Percentiles rank a stretch among this genome's conserved stretches.
Conservation (phyloP, 2,329 filamentous ascomycete species). For the Lachnellula cervina region DNA sequence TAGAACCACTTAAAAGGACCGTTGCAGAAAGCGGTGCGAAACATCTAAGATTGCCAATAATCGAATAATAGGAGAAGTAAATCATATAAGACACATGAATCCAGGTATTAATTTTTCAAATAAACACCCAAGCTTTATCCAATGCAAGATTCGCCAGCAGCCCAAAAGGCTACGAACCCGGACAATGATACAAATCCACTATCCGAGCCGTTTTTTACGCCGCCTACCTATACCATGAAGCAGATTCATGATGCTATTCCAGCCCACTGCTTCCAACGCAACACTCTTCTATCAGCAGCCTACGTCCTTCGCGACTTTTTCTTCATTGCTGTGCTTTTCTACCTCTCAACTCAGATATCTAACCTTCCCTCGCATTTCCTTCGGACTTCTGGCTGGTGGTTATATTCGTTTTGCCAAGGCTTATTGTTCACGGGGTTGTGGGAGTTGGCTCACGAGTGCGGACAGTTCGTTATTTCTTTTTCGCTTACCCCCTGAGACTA, state of each 20-base stretch:
- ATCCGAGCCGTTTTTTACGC: constrained; percentile 16
- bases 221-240: constrained; percentile 30
- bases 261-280: constrained; percentile 56
- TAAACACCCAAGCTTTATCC: not conserved
- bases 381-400: constrained; percentile 47
- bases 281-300: constrained; percentile 44
- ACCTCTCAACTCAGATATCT: constrained; percentile 50
- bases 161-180: not conserved
- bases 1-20: not conserved
- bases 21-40: not conserved
- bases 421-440: constrained; percentile 64
- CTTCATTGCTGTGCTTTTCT: constrained; percentile 45
- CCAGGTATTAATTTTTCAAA: not conserved
- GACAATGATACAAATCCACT: not conserved
- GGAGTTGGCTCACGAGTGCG: constrained; percentile 68
- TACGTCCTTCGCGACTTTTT: constrained; percentile 54
- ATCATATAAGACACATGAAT: not conserved
- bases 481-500: not conserved
- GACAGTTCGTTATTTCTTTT: constrained; percentile 39
- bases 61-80: not conserved
- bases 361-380: constrained; percentile 40
- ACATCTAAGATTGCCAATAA: not conserved
- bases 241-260: constrained; percentile 46
- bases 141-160: not conserved
- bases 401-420: constrained; percentile 61